Base-by-base conservation (phyloP, 2,329 filamentous ascomycete species). In the Cladosporium oxysporum region DNA sequence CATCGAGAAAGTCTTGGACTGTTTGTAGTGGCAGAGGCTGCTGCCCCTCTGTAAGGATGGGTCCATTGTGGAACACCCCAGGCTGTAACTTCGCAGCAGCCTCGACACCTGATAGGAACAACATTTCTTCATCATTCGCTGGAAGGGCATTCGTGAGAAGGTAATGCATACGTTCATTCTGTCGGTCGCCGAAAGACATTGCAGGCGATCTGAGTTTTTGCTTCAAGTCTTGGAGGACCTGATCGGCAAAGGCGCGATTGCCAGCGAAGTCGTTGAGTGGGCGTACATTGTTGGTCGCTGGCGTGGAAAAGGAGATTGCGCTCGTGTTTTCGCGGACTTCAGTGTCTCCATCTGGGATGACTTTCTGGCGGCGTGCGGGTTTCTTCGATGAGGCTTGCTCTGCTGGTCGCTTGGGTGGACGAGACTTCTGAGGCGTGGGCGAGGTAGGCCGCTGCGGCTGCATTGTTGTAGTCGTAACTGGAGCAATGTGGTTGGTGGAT, bases 1-100 rank as follows among this genome's bases (percentile, higher is more conserved):
- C 75, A 16, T 41, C 66, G 5, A 75, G 68, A 62, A 75, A 76
- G 16, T 72, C 33, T 2, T 68, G 58, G 12, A 72, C 58, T 8
- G 68, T 72, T 41, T 74, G 71, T 10, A 76, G 62, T 1, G 71
- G 69, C 58, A 73, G 44, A 44, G 67, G 66, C 61, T 76, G 75
- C 65, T 74, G 71, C 26, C 65, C 67, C 41, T 68, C 64, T 3
- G 70, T 72, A 58, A 76, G 57, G 58, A 76, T 75, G 0, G 73
- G 72, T 2, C 68, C 66, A 21, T 67, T 64, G 58, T 69, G 72
- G 67, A 73, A 74, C 0, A 58, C 59, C 23, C 69, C 69, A 14
- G 73, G 62, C 31, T 67, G 31, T 16, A 74, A 50, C 21, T 66
- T 66, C 37, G 66, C 65, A n/a, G 66, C 58, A 16, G 74, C 74